Evolutionary conservation across 192 early-diverging fungal genomes (phyloP).

Genomic region (Spinellus fusiger): DNA sequence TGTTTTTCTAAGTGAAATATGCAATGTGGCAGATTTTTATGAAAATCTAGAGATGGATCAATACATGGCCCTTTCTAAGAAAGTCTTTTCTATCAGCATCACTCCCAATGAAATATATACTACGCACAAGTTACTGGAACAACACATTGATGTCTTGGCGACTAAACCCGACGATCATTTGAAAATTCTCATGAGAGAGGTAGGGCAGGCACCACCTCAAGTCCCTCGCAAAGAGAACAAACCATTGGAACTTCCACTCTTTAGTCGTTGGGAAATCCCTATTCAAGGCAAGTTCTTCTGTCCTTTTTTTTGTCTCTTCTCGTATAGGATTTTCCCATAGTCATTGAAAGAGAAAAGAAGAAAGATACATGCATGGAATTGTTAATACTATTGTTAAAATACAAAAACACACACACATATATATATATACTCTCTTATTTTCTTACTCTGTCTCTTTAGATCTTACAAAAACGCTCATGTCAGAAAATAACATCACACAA

Average conservation of each 20-base stretch:
- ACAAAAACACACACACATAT: neutral
- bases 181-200: slow-evolving; percentile 68
- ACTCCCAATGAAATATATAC: slow-evolving; percentile 93
- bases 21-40: slow-evolving; percentile 91
- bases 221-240: slow-evolving; percentile 76
- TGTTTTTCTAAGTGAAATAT: slow-evolving; percentile 82
- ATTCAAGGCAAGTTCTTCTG: slow-evolving; percentile 57
- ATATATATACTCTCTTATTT: neutral
- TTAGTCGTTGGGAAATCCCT: slow-evolving; percentile 76
- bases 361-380: neutral
- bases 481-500: slow-evolving; percentile 83
- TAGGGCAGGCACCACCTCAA: slow-evolving; percentile 66
- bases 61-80: slow-evolving; percentile 90
- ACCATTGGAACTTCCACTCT: slow-evolving; percentile 62
- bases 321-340: too few species aligned
- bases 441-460: slow-evolving; percentile 28
- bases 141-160: slow-evolving; percentile 73
- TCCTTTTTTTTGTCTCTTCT: too few species aligned
- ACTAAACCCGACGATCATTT: slow-evolving; percentile 75
- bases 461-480: slow-evolving; percentile 54
- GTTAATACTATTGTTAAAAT: neutral
- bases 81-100: slow-evolving; percentile 84
- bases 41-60: slow-evolving; percentile 97
- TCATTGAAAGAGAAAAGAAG: too few species aligned
- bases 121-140: slow-evolving; percentile 75